Base-by-base conservation (phyloP, 2,329 filamentous ascomycete species). In the Boeremia exigua region DNA sequence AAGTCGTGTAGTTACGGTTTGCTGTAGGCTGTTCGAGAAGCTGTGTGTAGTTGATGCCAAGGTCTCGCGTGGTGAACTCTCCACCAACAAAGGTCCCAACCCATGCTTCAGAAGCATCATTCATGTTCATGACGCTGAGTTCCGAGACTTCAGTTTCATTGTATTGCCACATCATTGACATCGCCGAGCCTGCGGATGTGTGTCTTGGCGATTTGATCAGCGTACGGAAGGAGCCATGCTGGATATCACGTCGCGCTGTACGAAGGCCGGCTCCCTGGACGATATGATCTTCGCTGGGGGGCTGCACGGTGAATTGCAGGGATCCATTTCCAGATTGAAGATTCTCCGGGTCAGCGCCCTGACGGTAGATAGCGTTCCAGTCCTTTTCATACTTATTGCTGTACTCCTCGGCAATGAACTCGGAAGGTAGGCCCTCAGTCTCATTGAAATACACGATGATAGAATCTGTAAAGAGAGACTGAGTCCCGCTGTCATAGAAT, bases 381-480 rank as follows among this genome's bases (percentile, higher is more conserved):
- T 79, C 77, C 56, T 77, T 79, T 47, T 81, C 79, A 54, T 78
- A 79, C 23, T 71, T 72, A 62, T 81, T 72, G 44, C 69, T 65
- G 60, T 77, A 82, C 19, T 74, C 62, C 53, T 79, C 72, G 6
- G 74, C 65, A 7, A 76, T 46, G 51, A 82, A 79, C 14, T 75
- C 69, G 12, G 68, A 59, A 3, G 73, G 71, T 11, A 77, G 51
- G 14, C 48, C 66, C 7, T 61, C 61, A 2, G 79, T 79, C 56
- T 82, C 80, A 60, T 82, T 82, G 73, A 82, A 82, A 66, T 82
- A 82, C 4, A 79, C 69, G 43, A 82, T 79, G 25, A 80, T 73
- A 7, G 77, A 77, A 39, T 82, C 80, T 0, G 80, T 82, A 58
- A 77, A 82, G 10, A 80, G 59, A 15, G 73, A 61, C 8, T 71